Percentiles rank a stretch among this genome's conserved stretches.
Conservation (phyloP, 441 rosid species). For the Gossypium davidsonii region DNA sequence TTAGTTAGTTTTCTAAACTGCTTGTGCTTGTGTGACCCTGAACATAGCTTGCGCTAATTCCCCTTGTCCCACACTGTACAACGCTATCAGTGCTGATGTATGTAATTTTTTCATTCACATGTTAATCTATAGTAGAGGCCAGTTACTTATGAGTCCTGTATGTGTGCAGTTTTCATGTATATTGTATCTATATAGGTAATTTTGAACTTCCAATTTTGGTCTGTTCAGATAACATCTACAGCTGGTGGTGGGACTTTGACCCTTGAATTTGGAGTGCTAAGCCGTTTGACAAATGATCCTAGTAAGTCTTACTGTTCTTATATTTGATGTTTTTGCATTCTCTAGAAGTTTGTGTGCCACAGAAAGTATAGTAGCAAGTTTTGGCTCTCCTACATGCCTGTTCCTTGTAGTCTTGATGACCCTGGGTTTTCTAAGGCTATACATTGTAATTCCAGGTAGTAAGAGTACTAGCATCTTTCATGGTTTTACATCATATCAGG, state of each 20-base stretch:
- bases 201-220: conserved; percentile 19
- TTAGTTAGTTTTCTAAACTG: conserved; percentile 8
- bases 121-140: not conserved
- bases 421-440: not conserved
- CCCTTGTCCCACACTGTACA: not conserved
- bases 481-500: not conserved
- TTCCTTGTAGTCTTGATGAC: not conserved
- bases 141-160: not conserved
- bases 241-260: conserved; percentile 99
- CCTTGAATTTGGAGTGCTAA: conserved; percentile 89
- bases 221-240: conserved; percentile 83
- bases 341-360: not conserved
- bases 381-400: conserved; percentile 4
- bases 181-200: not conserved
- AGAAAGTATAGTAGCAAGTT: not conserved
- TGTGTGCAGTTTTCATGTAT: conserved; percentile 3
- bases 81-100: not conserved
- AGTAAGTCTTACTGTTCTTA: conserved; percentile 41
- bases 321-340: not conserved
- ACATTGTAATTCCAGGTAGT: not conserved
- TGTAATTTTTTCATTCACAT: conserved; percentile 2
- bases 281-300: conserved; percentile 89
- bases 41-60: not conserved
- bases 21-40: not conserved
- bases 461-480: not conserved